Conservation (phyloP, 768 basidiomycete species). For the Rhodosporidiobolus odoratus region DNA sequence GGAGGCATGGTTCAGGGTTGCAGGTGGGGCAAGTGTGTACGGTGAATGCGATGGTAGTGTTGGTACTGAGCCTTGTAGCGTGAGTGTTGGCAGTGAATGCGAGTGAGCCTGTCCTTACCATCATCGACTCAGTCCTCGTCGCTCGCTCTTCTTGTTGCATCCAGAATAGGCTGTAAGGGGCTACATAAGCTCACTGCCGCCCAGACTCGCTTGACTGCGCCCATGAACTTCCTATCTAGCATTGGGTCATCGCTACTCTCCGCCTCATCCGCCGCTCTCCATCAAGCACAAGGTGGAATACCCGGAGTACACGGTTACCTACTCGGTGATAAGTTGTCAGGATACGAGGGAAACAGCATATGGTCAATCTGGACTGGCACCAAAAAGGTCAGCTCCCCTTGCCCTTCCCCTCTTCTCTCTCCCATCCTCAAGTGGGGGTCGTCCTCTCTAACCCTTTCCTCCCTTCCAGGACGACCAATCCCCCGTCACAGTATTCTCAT, state of each 20-base stretch:
- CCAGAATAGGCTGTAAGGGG: no score
- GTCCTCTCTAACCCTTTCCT: neutral
- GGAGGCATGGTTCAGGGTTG: conserved; percentile 63
- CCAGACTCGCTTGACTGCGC: no score
- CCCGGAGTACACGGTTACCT: conserved; percentile 38
- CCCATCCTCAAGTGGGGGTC: neutral
- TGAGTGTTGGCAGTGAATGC: no score
- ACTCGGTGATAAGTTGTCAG: conserved; percentile 29
- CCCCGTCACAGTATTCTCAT: conserved; percentile 84
- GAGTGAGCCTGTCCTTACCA: no score
- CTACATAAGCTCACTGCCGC: no score
- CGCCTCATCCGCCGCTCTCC: conserved; percentile 21
- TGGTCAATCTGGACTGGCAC: conserved; percentile 83
- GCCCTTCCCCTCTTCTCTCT: no score
- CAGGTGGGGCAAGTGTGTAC: neutral
- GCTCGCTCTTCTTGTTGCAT: no score
- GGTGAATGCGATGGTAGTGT: neutral
- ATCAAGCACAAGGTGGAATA: conserved; percentile 21
- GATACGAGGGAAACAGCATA: conserved; percentile 58
- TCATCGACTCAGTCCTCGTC: no score
- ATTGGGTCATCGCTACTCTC: conserved; percentile 26
- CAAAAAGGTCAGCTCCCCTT: conserved; percentile 67
- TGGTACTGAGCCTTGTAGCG: no score
- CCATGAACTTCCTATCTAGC: conserved; percentile 36
- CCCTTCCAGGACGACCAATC: conserved; percentile 72